Evolutionary conservation across 352 stramenopile species (phyloP), one percentile per base, ranked within the genome.

Genomic region (Phytophthora sp.): DNA sequence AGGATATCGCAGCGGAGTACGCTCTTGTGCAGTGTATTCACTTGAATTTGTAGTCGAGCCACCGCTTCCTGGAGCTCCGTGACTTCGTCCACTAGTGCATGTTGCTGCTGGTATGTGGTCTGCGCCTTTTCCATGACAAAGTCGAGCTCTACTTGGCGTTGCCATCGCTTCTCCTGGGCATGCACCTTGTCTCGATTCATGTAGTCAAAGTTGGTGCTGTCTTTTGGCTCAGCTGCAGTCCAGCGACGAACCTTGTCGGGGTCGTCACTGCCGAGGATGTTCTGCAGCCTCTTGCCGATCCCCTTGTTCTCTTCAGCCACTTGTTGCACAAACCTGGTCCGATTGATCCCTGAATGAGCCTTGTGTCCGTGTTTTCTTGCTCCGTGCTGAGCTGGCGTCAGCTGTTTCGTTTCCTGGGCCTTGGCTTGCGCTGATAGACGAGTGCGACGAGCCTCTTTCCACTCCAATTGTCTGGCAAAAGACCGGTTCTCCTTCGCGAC

Each of bases 291-390:
- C 66, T 79, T 85, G 23, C 73, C 79, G 30, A 90, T 81, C 16
- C 50, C 66, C 53, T 77, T 77, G 61, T 92, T 92, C 47, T 90
- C 83, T 7, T 41, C 24, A 13, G 63, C 59, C 12, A 92, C 59
- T 36, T 88, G 78, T 39, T 83, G 63, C 2, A 74, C 66, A 38
- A 89, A 86, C 42, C 82, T 88, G 45, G 47, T 57, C 29, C 81
- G 83, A 9, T 92, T 92, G n/a, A 92, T 79, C 8, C 56, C 47
- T 0, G 83, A 88, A 15, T 82, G 85, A 7, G 83, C 73, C 63
- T 89, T 88, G 57, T 89, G 80, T 13, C 57, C 68, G 29, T 70
- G 58, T 20, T 74, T 84, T 44, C 75, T 77, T 1, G 78, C 65
- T 29, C 78, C 73, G n/a, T 81, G 53, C 24, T 83, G 73, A 29